Evolutionary conservation across 352 stramenopile genomes (phyloP).

Genomic region (Globisporangium radiosum): DNA sequence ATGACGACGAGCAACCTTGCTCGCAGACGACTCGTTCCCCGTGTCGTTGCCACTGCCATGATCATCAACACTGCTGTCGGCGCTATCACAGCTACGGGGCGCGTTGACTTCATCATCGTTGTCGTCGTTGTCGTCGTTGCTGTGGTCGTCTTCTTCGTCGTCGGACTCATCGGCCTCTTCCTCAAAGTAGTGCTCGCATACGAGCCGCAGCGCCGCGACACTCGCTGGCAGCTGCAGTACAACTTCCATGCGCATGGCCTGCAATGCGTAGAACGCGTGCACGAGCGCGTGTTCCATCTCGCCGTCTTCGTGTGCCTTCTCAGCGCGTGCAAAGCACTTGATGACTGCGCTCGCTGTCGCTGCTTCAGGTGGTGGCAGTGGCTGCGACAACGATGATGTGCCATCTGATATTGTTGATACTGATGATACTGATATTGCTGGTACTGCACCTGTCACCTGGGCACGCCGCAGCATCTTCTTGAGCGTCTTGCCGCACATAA

Average conservation of each 20-base stretch:
- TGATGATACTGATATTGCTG: background rate
- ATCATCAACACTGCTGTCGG: background rate
- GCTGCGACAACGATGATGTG: too few species aligned
- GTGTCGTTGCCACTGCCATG: constrained; percentile 5
- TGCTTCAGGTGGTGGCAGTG: background rate
- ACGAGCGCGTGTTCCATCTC: constrained; percentile 68
- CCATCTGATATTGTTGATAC: too few species aligned
- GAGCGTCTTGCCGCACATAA: constrained; percentile 70
- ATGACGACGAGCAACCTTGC: too few species aligned
- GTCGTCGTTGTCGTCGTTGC: constrained; percentile 2
- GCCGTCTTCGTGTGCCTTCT: constrained; percentile 46
- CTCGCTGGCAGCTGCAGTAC: constrained; percentile 22
- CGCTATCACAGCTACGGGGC: too few species aligned
- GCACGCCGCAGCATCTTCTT: constrained; percentile 34
- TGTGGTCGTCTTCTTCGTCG: constrained; percentile 16
- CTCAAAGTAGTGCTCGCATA: constrained; percentile 54
- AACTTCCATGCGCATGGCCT: constrained; percentile 56
- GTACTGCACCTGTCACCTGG: too few species aligned
- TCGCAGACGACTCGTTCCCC: constrained; percentile 6
- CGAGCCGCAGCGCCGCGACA: constrained; percentile 25
- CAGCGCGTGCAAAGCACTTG: constrained; percentile 44
- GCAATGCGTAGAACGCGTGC: constrained; percentile 72
- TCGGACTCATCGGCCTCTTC: constrained; percentile 20
- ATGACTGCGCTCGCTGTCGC: constrained; percentile 24
- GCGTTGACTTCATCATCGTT: too few species aligned